Conservation (phyloP, 768 basidiomycete genomes). For the Daedaleopsis nitida region DNA sequence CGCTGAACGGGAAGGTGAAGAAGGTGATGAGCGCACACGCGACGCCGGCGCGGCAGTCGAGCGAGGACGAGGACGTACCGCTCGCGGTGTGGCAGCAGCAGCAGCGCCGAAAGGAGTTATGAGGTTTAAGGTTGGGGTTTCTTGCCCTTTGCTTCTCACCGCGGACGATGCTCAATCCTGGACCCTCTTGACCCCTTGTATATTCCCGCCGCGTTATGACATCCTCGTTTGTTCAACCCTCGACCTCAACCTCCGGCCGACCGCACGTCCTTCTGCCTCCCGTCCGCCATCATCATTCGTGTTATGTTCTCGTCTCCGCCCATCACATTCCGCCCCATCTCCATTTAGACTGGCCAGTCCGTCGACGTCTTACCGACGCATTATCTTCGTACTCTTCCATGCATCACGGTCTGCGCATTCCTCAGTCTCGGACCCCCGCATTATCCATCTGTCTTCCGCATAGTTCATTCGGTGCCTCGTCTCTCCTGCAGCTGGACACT, state of each 20-base stretch:
- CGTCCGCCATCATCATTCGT: background rate
- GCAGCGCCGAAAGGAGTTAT: conserved; percentile 52
- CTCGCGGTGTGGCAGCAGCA: conserved; percentile 81
- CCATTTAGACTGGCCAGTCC: no score
- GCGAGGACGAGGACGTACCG: conserved; percentile 80
- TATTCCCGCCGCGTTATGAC: background rate
- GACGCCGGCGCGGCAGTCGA: conserved; percentile 45
- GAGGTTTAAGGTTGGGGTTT: background rate
- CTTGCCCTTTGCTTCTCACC: background rate
- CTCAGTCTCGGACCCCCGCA: background rate
- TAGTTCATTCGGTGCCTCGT: conserved; percentile 1
- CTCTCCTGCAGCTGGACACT: background rate
- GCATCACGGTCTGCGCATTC: background rate
- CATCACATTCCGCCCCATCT: no score
- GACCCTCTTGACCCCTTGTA: background rate
- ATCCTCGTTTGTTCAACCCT: background rate
- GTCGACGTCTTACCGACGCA: background rate
- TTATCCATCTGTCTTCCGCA: no score
- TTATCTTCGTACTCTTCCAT: background rate
- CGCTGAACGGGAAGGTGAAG: conserved; percentile 52
- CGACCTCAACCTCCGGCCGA: background rate
- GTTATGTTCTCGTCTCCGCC: background rate
- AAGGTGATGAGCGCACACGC: conserved; percentile 73
- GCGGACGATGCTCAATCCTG: background rate
- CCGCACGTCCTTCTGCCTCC: background rate